Evolutionary conservation across 1,284 basidiomycete genomes (phyloP), one percentile per base, ranked within the genome.

Genomic region (Gymnopus androsaceus): DNA sequence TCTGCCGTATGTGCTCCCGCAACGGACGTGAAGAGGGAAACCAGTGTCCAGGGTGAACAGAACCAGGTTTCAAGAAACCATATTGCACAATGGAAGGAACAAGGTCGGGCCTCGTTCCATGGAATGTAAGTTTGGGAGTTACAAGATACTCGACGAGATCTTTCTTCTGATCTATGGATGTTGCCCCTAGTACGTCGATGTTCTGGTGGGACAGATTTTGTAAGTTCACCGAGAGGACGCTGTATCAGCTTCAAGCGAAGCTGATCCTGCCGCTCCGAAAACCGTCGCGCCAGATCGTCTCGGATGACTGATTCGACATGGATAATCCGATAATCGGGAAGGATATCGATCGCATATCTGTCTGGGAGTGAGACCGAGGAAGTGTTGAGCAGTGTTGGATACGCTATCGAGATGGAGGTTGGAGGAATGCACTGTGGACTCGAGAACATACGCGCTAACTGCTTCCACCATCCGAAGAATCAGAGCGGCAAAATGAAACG

Each of bases 231-330:
- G 9, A 47, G 6, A n/a, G 50, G 38, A 41, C 31, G 23, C 15
- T 17, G 8, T 38, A 53, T 53, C 1, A 57, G 25, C 30, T 28
- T 57, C 4, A 30, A 31, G 5, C 51, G 56, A 30, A 57, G 44
- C 9, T 28, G 34, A 19, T 53, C 42, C 19, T 37, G 50, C 36
- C 17, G 36, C 7, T 36, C 30, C 11, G 31, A n/a, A 37, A 53
- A 57, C 17, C 36, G 30, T 33, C 19, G 44, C 7, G 45, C n/a
- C 12, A 54, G 38, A 21, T 57, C 44, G 21, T 21, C 54, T 27
- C 56, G 51, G 30, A 54, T 46, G 51, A 57, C 44, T 17, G 56
- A 57, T 53, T 53, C 56, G 21, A 57, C 51, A 28, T 57, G 51
- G 25, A 57, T 27, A 27, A 57, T 42, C 4, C 56, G 56, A 41